These are phyloP conservation scores for Posidonia oceanica DNA, from an alignment of 116 monocot species.

Conservation along the genomic window DNA sequence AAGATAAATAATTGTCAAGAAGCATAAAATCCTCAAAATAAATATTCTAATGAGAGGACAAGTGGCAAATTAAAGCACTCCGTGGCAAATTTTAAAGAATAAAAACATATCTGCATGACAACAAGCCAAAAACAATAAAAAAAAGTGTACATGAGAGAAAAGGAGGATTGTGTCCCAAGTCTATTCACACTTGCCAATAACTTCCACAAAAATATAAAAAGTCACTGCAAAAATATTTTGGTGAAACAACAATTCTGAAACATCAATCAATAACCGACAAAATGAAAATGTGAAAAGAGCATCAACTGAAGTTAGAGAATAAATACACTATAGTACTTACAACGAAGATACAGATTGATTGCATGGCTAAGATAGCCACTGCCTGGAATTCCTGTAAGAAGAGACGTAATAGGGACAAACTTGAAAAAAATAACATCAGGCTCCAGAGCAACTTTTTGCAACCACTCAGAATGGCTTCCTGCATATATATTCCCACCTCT, in stretches of 20 bases:
- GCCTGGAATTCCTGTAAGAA: slow-evolving; percentile 83
- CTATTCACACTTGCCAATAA: too few relatives aligned
- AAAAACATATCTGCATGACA: background rate
- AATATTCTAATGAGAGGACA: background rate
- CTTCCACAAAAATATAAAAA: too few relatives aligned
- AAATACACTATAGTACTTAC: slow-evolving; percentile 34
- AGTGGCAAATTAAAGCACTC: background rate
- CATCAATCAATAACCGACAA: too few relatives aligned
- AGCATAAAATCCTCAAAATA: background rate
- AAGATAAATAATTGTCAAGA: background rate
- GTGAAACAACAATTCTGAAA: too few relatives aligned
- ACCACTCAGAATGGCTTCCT: slow-evolving; percentile 61
- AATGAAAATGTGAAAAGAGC: too few relatives aligned
- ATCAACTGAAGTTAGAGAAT: background rate
- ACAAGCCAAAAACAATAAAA: too few relatives aligned
- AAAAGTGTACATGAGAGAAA: too few relatives aligned
- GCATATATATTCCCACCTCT: slow-evolving; percentile 64
- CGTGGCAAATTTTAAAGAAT: background rate
- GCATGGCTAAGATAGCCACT: slow-evolving; percentile 99
- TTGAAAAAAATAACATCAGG: slow-evolving; percentile 88
- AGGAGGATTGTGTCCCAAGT: too few relatives aligned
- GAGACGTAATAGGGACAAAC: slow-evolving; percentile 92
- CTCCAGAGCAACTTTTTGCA: slow-evolving; percentile 60
- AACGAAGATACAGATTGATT: slow-evolving; percentile 92
- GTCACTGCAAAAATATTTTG: too few relatives aligned